Conservation (phyloP, 495 filamentous ascomycete genomes). For the Entonaema liquescens region DNA sequence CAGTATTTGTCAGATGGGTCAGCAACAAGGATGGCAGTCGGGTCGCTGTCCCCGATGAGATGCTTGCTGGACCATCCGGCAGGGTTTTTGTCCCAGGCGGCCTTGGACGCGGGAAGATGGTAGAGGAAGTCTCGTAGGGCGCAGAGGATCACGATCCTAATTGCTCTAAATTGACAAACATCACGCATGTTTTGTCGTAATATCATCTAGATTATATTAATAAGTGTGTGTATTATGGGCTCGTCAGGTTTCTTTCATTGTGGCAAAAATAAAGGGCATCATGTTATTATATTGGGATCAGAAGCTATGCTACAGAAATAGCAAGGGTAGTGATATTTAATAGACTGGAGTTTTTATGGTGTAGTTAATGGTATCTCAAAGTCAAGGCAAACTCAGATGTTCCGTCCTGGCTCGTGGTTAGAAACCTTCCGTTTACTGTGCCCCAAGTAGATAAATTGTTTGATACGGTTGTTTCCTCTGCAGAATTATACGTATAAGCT, state of each 20-base stretch:
- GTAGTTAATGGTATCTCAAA: not conserved
- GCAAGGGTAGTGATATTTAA: not conserved
- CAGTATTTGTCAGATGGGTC: constrained; percentile 80
- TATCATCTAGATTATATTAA: not conserved
- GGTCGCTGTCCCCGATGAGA: constrained; percentile 82
- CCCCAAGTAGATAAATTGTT: not conserved
- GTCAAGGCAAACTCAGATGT: not conserved
- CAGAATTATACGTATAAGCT: not conserved
- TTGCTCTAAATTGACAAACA: not conserved
- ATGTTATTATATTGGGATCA: not conserved
- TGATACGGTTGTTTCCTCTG: not conserved
- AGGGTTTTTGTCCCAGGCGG: constrained; percentile 61
- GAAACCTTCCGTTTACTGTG: not conserved
- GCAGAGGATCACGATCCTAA: not conserved
- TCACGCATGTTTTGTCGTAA: not conserved
- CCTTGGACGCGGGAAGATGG: constrained; percentile 49
- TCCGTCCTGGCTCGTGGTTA: not conserved
- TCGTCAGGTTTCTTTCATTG: not conserved
- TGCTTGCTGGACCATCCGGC: constrained; percentile 75
- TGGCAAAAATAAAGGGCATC: not conserved
- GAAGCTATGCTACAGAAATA: not conserved
- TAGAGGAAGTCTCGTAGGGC: constrained; percentile 52
- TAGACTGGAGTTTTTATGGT: not conserved
- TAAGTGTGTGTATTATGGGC: not conserved
- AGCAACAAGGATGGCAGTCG: constrained; percentile 73